These are phyloP conservation scores for Metroxylon sagu DNA, from an alignment of 176 grass and related monocot species.

Conservation along the genomic window DNA sequence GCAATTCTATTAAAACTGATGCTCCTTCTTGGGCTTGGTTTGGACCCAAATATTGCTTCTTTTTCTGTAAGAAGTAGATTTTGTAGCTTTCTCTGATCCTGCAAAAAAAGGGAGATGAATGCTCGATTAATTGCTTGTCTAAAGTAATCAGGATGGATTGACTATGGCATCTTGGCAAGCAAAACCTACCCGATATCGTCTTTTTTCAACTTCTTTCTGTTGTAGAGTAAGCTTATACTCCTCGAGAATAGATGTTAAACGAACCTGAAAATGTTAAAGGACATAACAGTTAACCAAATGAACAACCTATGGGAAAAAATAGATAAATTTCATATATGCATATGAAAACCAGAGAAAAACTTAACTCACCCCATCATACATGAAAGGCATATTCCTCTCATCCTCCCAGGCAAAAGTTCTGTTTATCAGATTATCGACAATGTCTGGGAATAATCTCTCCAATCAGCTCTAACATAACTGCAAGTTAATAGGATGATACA, in stretches of 20 bases:
- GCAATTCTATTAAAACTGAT: background rate
- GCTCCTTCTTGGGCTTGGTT: background rate
- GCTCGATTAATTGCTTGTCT: background rate
- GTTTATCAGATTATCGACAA: background rate
- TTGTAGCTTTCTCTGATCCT: slow-evolving; percentile 3
- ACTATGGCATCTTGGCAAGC: background rate
- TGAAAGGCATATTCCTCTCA: background rate
- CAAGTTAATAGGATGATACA: background rate
- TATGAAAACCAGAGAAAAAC: background rate
- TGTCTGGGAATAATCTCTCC: background rate
- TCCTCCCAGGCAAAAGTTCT: background rate
- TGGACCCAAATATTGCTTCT: background rate
- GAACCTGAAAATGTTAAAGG: background rate
- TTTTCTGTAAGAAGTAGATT: background rate
- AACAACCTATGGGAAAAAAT: background rate
- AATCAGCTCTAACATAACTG: background rate
- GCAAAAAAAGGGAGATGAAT: background rate
- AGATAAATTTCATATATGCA: background rate
- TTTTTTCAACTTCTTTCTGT: background rate
- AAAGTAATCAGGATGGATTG: background rate
- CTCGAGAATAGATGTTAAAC: background rate
- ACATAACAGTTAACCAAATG: too few relatives aligned
- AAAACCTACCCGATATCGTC: background rate
- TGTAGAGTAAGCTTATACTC: background rate
- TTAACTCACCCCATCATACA: slow-evolving; percentile 1